Evolutionary conservation across 345 rosid species (phyloP), one percentile per base, ranked within the genome.

Genomic region (Aurinia saxatilis): DNA sequence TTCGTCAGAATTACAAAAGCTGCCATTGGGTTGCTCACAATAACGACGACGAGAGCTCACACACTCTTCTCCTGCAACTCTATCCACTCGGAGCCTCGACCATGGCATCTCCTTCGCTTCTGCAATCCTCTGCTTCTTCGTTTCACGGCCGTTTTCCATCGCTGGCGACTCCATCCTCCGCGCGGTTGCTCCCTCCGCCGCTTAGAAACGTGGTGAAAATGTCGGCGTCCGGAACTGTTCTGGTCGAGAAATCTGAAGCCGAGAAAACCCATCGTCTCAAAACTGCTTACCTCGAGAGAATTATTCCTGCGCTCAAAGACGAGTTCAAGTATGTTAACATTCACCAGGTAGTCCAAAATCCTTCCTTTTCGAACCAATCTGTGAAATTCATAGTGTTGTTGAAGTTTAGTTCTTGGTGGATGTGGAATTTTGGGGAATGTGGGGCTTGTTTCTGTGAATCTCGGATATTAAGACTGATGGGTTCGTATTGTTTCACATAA

Each of bases 231-330:
- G 84, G 50, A 36, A 46, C 79, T 21, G 92, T 84, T 45, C 49
- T 87, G 83, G 90, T 93, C 73, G 97, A 93, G 31, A 93, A 87
- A 74, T 63, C 90, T 13, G 99, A 84, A 46, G 68, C 95, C 5
- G 90, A 84, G 72, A 93, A 80, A 42, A 52, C 78, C 40, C 10
- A 71, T n/a, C 77, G 97, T 25, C 87, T 93, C 60, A 87, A 80
- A 64, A 69, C 84, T 13, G 80, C 73, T 36, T 90, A 85, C 73
- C 81, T 85, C 2, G 96, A 90, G 64, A 90, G 85, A 58, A 85
- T 93, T 35, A 76, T 90, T 37, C 97, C 99, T 57, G 63, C 84
- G 52, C 95, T 90, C 46, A 78, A 75, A 45, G 92, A 90, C 11
- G 99, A 90, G 80, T 93, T 93, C 72, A 73, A 76, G 11, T 93